Percentiles rank a stretch among this genome's conserved stretches.
Conservation (phyloP, 2,329 filamentous ascomycete species). For the Clonostachys byssicola region DNA sequence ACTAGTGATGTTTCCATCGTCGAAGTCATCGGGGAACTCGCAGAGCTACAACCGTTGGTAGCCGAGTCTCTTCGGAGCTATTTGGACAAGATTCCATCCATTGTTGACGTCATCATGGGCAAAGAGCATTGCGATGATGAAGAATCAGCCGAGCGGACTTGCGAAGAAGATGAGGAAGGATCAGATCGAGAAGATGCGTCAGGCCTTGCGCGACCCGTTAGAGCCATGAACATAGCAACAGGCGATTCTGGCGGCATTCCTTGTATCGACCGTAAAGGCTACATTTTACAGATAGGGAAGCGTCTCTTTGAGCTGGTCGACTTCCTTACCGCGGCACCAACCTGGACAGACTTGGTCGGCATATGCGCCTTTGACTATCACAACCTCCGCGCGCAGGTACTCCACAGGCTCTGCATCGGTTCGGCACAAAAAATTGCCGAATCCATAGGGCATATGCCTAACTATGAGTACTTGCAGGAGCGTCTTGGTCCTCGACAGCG, state of each 20-base stretch:
- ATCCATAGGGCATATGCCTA: background rate
- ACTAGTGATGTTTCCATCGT: background rate
- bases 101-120: background rate
- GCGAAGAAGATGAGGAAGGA: too few relatives aligned
- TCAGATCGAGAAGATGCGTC: background rate
- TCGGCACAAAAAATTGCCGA: background rate
- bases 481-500: background rate
- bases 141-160: background rate
- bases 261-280: background rate
- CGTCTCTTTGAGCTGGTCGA: background rate
- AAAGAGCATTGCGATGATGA: background rate
- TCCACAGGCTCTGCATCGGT: background rate
- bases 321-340: background rate
- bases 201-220: background rate
- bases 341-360: background rate
- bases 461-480: background rate
- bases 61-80: background rate
- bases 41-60: background rate
- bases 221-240: background rate
- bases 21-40: background rate
- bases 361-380: slow-evolving; percentile 1
- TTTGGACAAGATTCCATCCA: background rate
- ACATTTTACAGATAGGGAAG: background rate
- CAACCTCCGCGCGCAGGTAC: background rate
- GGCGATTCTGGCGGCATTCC: background rate